Evolutionary conservation across 768 basidiomycete genomes (phyloP).

Genomic region (Boletus bicolor): DNA sequence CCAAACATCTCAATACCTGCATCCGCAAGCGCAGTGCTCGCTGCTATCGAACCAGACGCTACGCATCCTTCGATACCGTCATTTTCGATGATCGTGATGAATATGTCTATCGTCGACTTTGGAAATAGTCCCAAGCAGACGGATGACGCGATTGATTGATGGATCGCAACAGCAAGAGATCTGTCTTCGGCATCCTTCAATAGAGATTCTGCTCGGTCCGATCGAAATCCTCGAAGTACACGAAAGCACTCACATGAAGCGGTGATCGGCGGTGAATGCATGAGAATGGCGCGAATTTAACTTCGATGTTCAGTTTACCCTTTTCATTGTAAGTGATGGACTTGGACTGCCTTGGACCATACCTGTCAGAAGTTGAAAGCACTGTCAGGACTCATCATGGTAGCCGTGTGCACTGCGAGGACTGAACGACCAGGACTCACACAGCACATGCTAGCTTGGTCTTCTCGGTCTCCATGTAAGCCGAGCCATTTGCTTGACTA

Average conservation of each 20-base stretch:
- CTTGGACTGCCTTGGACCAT: slow-evolving; percentile 84
- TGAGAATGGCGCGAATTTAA: slow-evolving; percentile 96
- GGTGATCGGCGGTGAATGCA: slow-evolving; percentile 75
- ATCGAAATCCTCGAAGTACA: neutral
- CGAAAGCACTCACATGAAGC: slow-evolving; percentile 61
- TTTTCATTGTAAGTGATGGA: slow-evolving; percentile 79
- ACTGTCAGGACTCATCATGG: neutral
- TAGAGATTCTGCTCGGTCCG: slow-evolving; percentile 3
- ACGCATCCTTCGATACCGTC: slow-evolving; percentile 88
- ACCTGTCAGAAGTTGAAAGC: slow-evolving; percentile 41
- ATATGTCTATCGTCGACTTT: slow-evolving; percentile 91
- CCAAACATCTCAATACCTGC: slow-evolving; percentile 92
- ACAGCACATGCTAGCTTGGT: slow-evolving; percentile 96
- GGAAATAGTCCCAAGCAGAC: slow-evolving; percentile 88
- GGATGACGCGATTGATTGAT: slow-evolving; percentile 81
- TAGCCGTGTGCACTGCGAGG: neutral
- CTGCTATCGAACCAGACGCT: slow-evolving; percentile 82
- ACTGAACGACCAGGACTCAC: slow-evolving; percentile 44
- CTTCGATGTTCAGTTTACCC: slow-evolving; percentile 89
- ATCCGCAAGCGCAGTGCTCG: slow-evolving; percentile 86
- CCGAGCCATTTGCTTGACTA: slow-evolving; percentile 92
- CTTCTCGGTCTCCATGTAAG: slow-evolving; percentile 89
- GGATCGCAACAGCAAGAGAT: slow-evolving; percentile 75
- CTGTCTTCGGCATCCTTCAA: slow-evolving; percentile 91
- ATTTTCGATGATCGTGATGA: slow-evolving; percentile 85